A percentile compares a stretch with the other conserved stretches of the same genome.
phyloP scores from a whole-genome alignment of 2,329 filamentous ascomycete genomes.

The Stemphylium beticola region DNA sequence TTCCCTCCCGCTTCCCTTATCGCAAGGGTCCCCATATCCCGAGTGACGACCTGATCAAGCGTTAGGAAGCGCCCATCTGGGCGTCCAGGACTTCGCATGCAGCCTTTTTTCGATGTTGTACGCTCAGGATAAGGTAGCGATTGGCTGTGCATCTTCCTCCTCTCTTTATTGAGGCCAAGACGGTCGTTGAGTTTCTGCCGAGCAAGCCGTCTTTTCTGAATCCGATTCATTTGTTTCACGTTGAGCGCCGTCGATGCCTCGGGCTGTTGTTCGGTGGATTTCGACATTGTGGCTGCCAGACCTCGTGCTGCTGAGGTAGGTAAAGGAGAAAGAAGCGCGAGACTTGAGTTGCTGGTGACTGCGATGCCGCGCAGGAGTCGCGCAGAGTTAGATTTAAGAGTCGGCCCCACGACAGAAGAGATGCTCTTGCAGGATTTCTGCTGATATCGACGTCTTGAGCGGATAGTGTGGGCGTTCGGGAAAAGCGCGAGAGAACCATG shows the following conservation, averaged over 20 bases:
- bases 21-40: background rate
- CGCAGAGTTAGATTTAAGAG: too few species aligned
- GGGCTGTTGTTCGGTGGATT: background rate
- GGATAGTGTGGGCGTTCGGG: background rate
- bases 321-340: too few species aligned
- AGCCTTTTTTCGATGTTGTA: background rate
- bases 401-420: too few species aligned
- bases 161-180: background rate
- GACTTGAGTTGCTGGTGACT: too few species aligned
- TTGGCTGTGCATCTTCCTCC: background rate
- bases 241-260: background rate
- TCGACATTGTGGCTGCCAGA: background rate
- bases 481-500: background rate
- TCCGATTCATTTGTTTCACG: constrained; percentile 7
- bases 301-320: background rate
- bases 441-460: too few species aligned
- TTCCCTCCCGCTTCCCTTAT: background rate
- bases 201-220: constrained; percentile 9
- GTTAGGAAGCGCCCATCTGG: constrained; percentile 2
- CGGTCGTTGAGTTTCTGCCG: background rate
- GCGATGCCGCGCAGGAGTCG: too few species aligned
- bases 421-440: too few species aligned
- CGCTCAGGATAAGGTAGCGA: background rate
- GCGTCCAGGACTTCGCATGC: background rate
- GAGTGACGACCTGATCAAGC: background rate